Evolutionary conservation across 805 yeast species (phyloP).

Genomic region (Ogataea siamensis): DNA sequence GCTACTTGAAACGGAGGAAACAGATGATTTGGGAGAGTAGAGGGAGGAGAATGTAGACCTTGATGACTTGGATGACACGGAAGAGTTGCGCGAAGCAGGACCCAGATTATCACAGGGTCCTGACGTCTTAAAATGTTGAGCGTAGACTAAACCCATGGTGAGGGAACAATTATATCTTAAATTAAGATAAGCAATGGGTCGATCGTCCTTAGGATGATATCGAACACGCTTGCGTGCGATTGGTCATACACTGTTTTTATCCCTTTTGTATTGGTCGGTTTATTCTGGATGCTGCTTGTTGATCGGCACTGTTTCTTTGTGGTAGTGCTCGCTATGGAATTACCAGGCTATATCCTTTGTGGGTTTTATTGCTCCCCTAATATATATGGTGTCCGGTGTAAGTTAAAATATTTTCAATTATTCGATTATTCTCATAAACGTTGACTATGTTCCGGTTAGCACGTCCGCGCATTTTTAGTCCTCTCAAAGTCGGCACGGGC

Average conservation of each 20-base stretch:
- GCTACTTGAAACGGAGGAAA: conserved; percentile 10
- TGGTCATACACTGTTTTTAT: not conserved
- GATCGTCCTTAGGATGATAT: conserved; percentile 4
- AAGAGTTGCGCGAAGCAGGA: not conserved
- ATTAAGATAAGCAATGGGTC: conserved; percentile 8
- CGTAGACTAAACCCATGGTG: conserved; percentile 32
- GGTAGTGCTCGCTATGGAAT: too few relatives aligned
- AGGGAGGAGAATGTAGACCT: conserved; percentile 22
- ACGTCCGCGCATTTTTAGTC: not conserved
- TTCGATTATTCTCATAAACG: not conserved
- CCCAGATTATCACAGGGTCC: not conserved
- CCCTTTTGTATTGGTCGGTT: not conserved
- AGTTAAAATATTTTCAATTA: conserved; percentile 3
- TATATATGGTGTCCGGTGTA: conserved; percentile 7
- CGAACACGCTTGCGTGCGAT: not conserved
- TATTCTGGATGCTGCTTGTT: too few relatives aligned
- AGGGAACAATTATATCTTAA: not conserved
- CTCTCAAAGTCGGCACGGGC: not conserved
- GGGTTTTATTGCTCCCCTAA: not conserved
- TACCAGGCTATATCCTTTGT: not conserved
- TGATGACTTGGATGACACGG: conserved; percentile 34
- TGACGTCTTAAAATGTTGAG: conserved; percentile 29
- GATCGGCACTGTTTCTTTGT: too few relatives aligned
- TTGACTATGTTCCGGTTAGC: conserved; percentile 3
- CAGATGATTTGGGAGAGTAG: conserved; percentile 34